A percentile compares a stretch with the other conserved stretches of the same genome.
phyloP scores from a whole-genome alignment of 2,329 filamentous ascomycete genomes.

The Didymellaceae sp. region DNA sequence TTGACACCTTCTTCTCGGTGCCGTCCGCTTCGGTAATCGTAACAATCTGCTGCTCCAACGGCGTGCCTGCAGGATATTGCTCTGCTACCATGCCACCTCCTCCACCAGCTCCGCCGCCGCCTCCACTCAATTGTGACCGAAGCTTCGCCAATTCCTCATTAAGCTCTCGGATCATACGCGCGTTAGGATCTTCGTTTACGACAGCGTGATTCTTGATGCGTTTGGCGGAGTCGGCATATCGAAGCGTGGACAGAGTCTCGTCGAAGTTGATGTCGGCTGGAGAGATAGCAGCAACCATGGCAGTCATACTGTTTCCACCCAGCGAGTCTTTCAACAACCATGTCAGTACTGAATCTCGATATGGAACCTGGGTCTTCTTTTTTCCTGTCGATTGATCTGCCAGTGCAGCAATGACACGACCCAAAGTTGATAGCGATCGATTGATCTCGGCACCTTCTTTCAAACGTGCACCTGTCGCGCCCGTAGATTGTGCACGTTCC shows the following conservation, averaged over 20 bases:
- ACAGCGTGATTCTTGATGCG: conserved; percentile 99
- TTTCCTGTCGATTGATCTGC: conserved; percentile 88
- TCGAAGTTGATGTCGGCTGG: conserved; percentile 99
- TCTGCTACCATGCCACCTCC: conserved; percentile 64
- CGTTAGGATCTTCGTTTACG: conserved; percentile 98
- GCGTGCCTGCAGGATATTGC: conserved; percentile 89
- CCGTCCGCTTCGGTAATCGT: conserved; percentile 89
- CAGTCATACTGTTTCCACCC: conserved; percentile 98
- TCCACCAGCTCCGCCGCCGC: conserved; percentile 33
- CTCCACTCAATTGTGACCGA: conserved; percentile 75
- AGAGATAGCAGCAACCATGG: conserved; percentile 99
- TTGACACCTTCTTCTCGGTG: conserved; percentile 90
- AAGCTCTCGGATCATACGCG: conserved; percentile 96
- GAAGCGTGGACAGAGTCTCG: conserved; percentile 91
- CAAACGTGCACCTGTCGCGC: conserved; percentile 89
- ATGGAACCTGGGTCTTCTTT: conserved; percentile 84
- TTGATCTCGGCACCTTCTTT: conserved; percentile 99
- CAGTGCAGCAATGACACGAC: conserved; percentile 94
- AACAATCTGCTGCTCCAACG: conserved; percentile 93
- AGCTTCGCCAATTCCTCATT: conserved; percentile 92
- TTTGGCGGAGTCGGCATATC: conserved; percentile 97
- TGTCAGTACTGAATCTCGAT: conserved; percentile 94
- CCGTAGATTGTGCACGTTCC: conserved; percentile 95
- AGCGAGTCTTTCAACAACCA: conserved; percentile 97
- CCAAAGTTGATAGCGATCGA: conserved; percentile 90